Percentiles rank a stretch among this genome's conserved stretches.
phyloP scores from a whole-genome alignment of 306 rosid species.

The Quercus parvula region DNA sequence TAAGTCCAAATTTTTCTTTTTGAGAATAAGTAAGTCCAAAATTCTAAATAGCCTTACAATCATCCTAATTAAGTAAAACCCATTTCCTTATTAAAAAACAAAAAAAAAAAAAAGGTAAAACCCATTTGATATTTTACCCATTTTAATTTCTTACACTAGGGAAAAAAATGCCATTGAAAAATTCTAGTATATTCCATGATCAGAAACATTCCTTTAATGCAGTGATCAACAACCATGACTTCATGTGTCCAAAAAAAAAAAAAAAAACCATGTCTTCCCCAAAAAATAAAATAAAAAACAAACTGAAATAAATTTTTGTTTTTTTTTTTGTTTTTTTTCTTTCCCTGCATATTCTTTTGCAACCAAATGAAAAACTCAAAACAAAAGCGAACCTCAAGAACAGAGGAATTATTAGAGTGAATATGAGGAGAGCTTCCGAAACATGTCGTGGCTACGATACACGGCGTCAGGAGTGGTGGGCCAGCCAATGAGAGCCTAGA shows the following conservation, averaged over 20 bases:
- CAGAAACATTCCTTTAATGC: neutral
- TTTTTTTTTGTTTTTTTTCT: neutral
- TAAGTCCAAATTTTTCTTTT: too few relatives aligned
- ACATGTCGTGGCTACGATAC: constrained; percentile 68
- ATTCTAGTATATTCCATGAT: neutral
- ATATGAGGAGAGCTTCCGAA: constrained; percentile 55
- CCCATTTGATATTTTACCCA: neutral
- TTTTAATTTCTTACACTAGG: neutral
- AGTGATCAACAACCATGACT: neutral
- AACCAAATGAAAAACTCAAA: neutral
- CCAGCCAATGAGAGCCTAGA: constrained; percentile 56
- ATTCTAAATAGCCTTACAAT: too few relatives aligned
- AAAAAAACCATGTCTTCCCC: neutral
- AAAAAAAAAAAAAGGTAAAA: too few relatives aligned
- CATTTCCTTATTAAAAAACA: too few relatives aligned
- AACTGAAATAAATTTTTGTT: neutral
- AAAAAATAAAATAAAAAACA: neutral
- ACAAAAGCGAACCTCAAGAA: constrained; percentile 47
- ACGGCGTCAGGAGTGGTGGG: constrained; percentile 73
- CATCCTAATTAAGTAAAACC: too few relatives aligned
- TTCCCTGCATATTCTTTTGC: constrained; percentile 5
- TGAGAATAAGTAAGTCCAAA: too few relatives aligned
- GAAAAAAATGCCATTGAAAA: neutral
- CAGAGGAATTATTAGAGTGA: constrained; percentile 66
- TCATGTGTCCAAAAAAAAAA: too few relatives aligned